These are phyloP conservation scores for Boletus speciosus DNA, from an alignment of 768 basidiomycete genomes.

Conservation along the genomic window DNA sequence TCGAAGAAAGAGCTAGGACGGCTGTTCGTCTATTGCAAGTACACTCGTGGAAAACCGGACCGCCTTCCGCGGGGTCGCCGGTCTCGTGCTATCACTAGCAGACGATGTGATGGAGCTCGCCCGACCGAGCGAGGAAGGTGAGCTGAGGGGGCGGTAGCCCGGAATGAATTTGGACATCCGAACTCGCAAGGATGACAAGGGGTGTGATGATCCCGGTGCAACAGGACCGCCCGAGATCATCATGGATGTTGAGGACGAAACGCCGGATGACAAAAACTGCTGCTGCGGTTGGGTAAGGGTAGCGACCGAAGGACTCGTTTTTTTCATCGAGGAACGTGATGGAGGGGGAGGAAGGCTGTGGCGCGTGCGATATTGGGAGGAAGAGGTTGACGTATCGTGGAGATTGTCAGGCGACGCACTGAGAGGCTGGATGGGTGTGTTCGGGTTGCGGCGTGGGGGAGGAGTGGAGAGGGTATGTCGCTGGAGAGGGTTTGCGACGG, in stretches of 20 bases:
- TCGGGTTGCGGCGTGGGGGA: constrained; percentile 17
- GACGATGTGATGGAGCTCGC: constrained; percentile 32
- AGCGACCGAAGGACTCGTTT: constrained; percentile 32
- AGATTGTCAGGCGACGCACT: constrained; percentile 20
- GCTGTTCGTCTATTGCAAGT: constrained; percentile 26
- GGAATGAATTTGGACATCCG: constrained; percentile 54
- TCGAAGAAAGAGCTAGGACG: constrained; percentile 10
- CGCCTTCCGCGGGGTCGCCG: constrained; percentile 51
- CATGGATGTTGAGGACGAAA: constrained; percentile 32
- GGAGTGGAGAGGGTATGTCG: constrained; percentile 18
- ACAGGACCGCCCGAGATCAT: constrained; percentile 32
- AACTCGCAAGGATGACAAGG: constrained; percentile 40
- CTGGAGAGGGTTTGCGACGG: constrained; percentile 23
- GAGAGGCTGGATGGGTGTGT: constrained; percentile 27
- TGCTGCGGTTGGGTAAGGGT: constrained; percentile 22
- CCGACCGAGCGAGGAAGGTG: constrained; percentile 33
- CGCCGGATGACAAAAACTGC: constrained; percentile 10
- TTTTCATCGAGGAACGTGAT: constrained; percentile 63
- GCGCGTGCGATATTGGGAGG: constrained; percentile 18
- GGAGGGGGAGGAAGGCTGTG: constrained; percentile 52
- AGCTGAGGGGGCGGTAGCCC: constrained; percentile 38
- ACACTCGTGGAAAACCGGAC: constrained; percentile 58
- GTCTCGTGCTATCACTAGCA: constrained; percentile 34
- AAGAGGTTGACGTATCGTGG: constrained; percentile 20
- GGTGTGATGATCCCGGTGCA: constrained; percentile 25